Evolutionary conservation across 2,329 filamentous ascomycete genomes (phyloP).

Genomic region (Ascochyta clinopodiicola): DNA sequence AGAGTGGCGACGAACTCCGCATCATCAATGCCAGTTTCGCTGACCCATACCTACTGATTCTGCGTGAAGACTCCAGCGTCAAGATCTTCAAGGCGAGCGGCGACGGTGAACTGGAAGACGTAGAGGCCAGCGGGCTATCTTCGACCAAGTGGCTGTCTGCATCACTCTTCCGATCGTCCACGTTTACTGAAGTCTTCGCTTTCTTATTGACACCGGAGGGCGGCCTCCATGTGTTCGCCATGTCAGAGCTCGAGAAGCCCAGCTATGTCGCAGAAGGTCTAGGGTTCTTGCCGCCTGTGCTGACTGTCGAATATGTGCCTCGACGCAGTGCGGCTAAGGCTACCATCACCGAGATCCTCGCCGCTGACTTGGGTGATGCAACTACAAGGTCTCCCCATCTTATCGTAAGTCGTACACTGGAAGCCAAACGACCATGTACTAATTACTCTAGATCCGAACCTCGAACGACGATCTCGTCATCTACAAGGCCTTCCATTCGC

Average conservation of each 20-base stretch:
- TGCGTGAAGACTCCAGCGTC: slow-evolving; percentile 83
- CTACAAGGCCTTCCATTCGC: slow-evolving; percentile 77
- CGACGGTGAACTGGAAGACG: slow-evolving; percentile 83
- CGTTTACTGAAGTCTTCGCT: slow-evolving; percentile 66
- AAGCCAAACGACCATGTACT: slow-evolving; percentile 2
- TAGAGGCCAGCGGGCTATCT: slow-evolving; percentile 67
- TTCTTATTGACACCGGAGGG: slow-evolving; percentile 81
- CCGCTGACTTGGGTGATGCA: slow-evolving; percentile 83
- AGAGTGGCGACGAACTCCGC: slow-evolving; percentile 79
- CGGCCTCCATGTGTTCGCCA: slow-evolving; percentile 76
- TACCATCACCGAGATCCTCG: slow-evolving; percentile 76
- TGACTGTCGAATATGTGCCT: slow-evolving; percentile 74
- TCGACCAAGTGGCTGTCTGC: slow-evolving; percentile 80
- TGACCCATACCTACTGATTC: slow-evolving; percentile 83
- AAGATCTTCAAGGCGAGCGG: slow-evolving; percentile 80
- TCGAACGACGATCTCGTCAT: slow-evolving; percentile 82
- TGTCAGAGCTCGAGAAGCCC: slow-evolving; percentile 74
- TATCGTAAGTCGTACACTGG: slow-evolving; percentile 65
- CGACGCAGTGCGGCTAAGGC: slow-evolving; percentile 76
- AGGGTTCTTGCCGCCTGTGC: slow-evolving; percentile 75
- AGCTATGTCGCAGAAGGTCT: slow-evolving; percentile 79
- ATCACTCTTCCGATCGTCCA: slow-evolving; percentile 77
- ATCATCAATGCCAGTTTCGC: slow-evolving; percentile 82
- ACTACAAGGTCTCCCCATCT: slow-evolving; percentile 76
- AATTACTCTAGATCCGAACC: slow-evolving; percentile 69